These are phyloP conservation scores for Chlorophyllum brunneum DNA, from an alignment of 768 basidiomycete species.

Conservation along the genomic window DNA sequence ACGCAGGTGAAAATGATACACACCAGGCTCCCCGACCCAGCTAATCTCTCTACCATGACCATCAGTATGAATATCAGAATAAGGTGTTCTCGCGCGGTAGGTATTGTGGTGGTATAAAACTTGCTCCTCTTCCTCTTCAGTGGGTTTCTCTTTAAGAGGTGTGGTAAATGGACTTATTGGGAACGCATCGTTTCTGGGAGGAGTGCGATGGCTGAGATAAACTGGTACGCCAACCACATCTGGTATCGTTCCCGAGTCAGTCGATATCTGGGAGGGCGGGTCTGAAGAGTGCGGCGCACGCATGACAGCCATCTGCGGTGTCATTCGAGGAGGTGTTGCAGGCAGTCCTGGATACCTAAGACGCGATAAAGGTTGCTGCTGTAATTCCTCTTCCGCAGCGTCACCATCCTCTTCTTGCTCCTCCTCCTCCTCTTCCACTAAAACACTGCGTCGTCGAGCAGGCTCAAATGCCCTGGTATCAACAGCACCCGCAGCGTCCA, in stretches of 20 bases:
- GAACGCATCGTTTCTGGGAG: conserved; percentile 56
- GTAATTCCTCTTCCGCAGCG: conserved; percentile 28
- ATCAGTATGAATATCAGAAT: conserved; percentile 24
- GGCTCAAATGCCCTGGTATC: conserved; percentile 37
- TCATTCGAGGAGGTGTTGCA: conserved; percentile 37
- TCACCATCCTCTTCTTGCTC: conserved; percentile 37
- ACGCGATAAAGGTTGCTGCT: conserved; percentile 28
- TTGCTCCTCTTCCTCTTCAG: conserved; percentile 66
- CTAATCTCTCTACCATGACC: conserved; percentile 60
- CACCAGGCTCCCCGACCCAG: conserved; percentile 75
- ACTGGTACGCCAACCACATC: conserved; percentile 43
- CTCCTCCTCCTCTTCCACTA: conserved; percentile 72
- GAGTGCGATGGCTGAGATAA: conserved; percentile 41
- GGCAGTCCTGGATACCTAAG: conserved; percentile 39
- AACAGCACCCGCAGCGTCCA: conserved; percentile 17
- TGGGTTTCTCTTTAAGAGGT: conserved; percentile 59
- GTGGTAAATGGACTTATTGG: conserved; percentile 71
- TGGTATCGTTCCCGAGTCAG: conserved; percentile 38
- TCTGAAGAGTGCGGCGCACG: conserved; percentile 50
- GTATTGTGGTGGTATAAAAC: conserved; percentile 62
- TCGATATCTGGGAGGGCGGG: conserved; percentile 43
- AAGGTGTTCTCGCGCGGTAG: conserved; percentile 40
- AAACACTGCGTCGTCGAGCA: conserved; percentile 49
- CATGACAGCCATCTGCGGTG: conserved; percentile 24
- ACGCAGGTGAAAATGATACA: conserved; percentile 20